phyloP scores from a whole-genome alignment of 2,329 filamentous ascomycete genomes.

The Cladosporium austrohemisphaericum region DNA sequence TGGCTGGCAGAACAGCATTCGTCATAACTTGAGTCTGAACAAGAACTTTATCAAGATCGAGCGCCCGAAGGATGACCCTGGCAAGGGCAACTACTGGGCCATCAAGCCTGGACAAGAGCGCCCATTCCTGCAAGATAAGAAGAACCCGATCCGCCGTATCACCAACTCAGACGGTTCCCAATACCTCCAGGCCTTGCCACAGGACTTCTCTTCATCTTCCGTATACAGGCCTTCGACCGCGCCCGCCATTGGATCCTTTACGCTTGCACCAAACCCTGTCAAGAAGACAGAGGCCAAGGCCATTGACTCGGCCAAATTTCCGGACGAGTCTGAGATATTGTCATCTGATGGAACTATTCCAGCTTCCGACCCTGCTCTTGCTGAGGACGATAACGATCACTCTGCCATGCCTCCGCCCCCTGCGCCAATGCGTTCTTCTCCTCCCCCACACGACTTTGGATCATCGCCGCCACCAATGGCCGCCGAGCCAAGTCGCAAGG shows the following conservation, averaged over 20 bases:
- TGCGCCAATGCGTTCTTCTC: slow-evolving; percentile 60
- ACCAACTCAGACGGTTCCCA: slow-evolving; percentile 51
- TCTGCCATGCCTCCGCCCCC: slow-evolving; percentile 39
- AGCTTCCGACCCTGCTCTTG: slow-evolving; percentile 48
- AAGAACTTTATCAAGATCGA: slow-evolving; percentile 96
- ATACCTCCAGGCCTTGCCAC: slow-evolving; percentile 29
- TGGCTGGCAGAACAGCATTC: slow-evolving; percentile 98
- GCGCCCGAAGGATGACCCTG: slow-evolving; percentile 91
- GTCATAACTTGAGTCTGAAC: slow-evolving; percentile 94
- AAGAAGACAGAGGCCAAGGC: slow-evolving; percentile 38
- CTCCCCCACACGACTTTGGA: slow-evolving; percentile 66
- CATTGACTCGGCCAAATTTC: slow-evolving; percentile 49
- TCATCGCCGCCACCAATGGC: slow-evolving; percentile 93
- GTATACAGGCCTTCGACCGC: slow-evolving; percentile 37
- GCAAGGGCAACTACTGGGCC: slow-evolving; percentile 96
- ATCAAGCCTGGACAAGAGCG: slow-evolving; percentile 87
- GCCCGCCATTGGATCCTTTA: slow-evolving; percentile 35
- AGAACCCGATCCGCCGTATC: slow-evolving; percentile 52
- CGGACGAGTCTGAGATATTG: slow-evolving; percentile 45
- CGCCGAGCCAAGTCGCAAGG: slow-evolving; percentile 57
- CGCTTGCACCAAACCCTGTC: slow-evolving; percentile 30
- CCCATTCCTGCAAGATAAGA: slow-evolving; percentile 85
- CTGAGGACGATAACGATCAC: slow-evolving; percentile 42
- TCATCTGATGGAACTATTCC: slow-evolving; percentile 52
- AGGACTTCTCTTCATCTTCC: slow-evolving; percentile 24